These are phyloP conservation scores for Rhodomyrtus tomentosa DNA, from an alignment of 345 rosid species.

Conservation along the genomic window DNA sequence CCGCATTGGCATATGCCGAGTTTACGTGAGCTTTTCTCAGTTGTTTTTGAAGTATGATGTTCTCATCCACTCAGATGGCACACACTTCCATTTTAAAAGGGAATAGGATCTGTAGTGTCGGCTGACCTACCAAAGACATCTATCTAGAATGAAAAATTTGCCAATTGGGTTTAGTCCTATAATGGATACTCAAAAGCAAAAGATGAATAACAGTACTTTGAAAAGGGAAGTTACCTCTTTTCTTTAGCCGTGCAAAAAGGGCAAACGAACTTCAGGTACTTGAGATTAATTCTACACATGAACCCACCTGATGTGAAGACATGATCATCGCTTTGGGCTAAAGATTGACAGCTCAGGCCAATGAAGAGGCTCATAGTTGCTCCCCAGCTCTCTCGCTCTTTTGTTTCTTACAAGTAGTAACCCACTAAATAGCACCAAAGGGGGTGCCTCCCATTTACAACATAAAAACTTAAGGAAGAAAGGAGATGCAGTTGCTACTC, in stretches of 20 bases:
- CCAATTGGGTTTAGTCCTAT: neutral
- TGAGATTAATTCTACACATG: too few relatives aligned
- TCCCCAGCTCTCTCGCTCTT: neutral
- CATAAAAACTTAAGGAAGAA: neutral
- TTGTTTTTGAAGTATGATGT: neutral
- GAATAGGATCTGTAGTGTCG: neutral
- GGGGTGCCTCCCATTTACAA: neutral
- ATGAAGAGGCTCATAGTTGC: neutral
- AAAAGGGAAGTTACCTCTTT: too few relatives aligned
- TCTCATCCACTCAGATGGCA: neutral
- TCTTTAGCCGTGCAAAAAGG: too few relatives aligned
- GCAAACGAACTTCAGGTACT: too few relatives aligned
- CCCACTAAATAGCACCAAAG: neutral
- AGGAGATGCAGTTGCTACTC: neutral
- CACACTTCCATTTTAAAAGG: neutral
- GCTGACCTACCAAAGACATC: neutral
- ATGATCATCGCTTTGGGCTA: neutral
- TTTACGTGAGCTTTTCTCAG: too few relatives aligned
- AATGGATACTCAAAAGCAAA: neutral
- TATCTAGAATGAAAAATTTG: neutral
- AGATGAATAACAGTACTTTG: neutral
- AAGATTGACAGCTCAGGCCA: neutral
- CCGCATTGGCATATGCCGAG: neutral
- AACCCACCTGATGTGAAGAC: neutral
- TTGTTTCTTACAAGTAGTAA: neutral